Evolutionary conservation across 129 eudicot species (phyloP).

Genomic region (Mikania micrantha): DNA sequence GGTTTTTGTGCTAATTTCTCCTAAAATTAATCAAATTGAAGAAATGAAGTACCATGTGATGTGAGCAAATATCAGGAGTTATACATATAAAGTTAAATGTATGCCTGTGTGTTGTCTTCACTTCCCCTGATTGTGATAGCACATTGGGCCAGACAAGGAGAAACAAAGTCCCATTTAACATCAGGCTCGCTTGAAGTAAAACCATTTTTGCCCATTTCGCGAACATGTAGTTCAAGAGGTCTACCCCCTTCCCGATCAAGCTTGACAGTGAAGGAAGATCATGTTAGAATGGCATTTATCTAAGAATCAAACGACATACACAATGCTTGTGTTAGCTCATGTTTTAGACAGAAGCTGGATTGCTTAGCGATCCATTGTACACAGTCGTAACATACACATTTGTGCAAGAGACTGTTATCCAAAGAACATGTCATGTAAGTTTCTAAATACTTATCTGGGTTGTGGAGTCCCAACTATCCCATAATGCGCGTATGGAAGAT

Average conservation of each 20-base stretch:
- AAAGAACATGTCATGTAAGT: neutral
- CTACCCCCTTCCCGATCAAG: neutral
- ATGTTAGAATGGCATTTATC: too few species aligned
- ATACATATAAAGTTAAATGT: too few species aligned
- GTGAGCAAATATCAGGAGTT: too few species aligned
- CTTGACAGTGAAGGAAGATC: neutral
- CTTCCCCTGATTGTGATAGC: neutral
- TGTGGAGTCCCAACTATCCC: neutral
- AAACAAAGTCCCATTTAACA: neutral
- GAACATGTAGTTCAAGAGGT: neutral
- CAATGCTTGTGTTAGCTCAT: too few species aligned
- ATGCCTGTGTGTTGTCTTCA: neutral
- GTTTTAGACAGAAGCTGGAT: too few species aligned
- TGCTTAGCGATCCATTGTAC: too few species aligned
- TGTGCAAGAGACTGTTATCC: too few species aligned
- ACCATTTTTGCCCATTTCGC: neutral
- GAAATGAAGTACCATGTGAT: too few species aligned
- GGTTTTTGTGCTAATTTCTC: too few species aligned
- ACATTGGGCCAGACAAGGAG: neutral
- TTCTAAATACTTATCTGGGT: neutral
- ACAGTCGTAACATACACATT: too few species aligned
- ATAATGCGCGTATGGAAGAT: neutral
- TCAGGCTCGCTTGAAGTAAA: neutral
- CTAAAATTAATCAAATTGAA: neutral
- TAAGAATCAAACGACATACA: too few species aligned